Conservation (phyloP, 1,284 basidiomycete species). For the Garcileccinum viscosum region DNA sequence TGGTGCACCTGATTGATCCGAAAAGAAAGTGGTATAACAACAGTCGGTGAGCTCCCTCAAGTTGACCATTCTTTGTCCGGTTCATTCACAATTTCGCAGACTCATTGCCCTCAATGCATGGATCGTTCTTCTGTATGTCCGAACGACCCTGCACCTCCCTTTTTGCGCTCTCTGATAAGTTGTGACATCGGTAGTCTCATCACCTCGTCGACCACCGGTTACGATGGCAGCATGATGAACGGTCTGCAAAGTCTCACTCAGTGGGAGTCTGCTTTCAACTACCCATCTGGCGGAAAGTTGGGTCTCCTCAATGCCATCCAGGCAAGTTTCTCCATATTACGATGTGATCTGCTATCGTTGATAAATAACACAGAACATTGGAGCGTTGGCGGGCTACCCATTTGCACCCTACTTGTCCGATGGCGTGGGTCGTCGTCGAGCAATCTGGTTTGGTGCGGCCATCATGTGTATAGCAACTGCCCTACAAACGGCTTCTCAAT, state of each 20-base stretch:
- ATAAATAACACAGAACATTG: constrained; percentile 55
- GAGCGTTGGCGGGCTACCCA: constrained; percentile 68
- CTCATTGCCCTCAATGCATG: constrained; percentile 70
- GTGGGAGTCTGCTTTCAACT: constrained; percentile 65
- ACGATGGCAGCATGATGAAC: constrained; percentile 82
- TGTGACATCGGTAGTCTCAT: constrained; percentile 55
- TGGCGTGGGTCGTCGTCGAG: constrained; percentile 65
- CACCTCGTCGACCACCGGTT: constrained; percentile 79
- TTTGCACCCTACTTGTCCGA: constrained; percentile 77
- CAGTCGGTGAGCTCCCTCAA: constrained; percentile 55
- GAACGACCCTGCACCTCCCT: too few relatives aligned
- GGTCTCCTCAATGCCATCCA: constrained; percentile 82
- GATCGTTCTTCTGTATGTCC: constrained; percentile 68
- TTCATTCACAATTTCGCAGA: constrained; percentile 41
- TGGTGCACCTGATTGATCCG: constrained; percentile 65
- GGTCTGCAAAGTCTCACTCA: constrained; percentile 70
- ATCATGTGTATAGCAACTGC: constrained; percentile 72
- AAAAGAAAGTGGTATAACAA: constrained; percentile 77
- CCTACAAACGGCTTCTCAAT: constrained; percentile 74
- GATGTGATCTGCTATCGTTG: not conserved
- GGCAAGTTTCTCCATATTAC: constrained; percentile 41
- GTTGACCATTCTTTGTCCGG: not conserved
- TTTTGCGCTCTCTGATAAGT: constrained; percentile 6
- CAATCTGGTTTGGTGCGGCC: constrained; percentile 67
- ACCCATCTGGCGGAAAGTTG: constrained; percentile 60